Base-by-base conservation (phyloP, 1,139 yeast species). In the Yamadazyma triangularis region DNA sequence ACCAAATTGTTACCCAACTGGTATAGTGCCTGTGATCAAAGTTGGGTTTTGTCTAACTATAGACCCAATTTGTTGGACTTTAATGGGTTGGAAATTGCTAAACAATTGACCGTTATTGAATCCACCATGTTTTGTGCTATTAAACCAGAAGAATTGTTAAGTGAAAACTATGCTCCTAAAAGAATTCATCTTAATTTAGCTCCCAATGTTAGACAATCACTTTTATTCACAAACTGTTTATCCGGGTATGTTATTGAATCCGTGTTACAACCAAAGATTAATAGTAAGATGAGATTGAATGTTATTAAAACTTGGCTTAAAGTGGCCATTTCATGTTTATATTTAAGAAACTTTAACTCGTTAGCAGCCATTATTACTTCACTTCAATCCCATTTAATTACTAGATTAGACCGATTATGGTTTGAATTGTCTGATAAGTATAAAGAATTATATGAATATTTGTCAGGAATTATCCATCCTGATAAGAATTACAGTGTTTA, bases 211-310 rank as follows among this genome's bases (percentile, higher is more conserved):
- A 71, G 78, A 30, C 71, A 71, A 34, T 77, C 91, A 8, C 67
- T 88, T 16, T 56, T 76, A 29, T 81, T 84, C 50, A 84, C 96
- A 6, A 89, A 89, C 56, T 73, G 84, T 41, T 58, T 89, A 34
- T 79, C 91, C 15, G 84, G 84, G 22, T 87, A 86, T 56, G 94
- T 89, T 6, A 70, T 87, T 29, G 96, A 88, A 48, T 77, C 88
- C 5, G 70, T 87, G 20, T 60, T 83, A 29, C 77, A 72, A 35
- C 79, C 83, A 0, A 65, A 65, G 11, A 41, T 74, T 58, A 54
- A 56, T 39, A 47, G 58, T 36, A 67, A 74, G 60, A 62, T 69
- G 48, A 64, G 89, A 40, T 65, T 73, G 26, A 78, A 76, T 42
- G 64, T 75, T 29, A 58, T 88, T 24, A 82, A 82, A 51, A 76